These are phyloP conservation scores for Cordyceps pruinosa DNA, from an alignment of 2,329 filamentous ascomycete genomes.

Conservation along the genomic window DNA sequence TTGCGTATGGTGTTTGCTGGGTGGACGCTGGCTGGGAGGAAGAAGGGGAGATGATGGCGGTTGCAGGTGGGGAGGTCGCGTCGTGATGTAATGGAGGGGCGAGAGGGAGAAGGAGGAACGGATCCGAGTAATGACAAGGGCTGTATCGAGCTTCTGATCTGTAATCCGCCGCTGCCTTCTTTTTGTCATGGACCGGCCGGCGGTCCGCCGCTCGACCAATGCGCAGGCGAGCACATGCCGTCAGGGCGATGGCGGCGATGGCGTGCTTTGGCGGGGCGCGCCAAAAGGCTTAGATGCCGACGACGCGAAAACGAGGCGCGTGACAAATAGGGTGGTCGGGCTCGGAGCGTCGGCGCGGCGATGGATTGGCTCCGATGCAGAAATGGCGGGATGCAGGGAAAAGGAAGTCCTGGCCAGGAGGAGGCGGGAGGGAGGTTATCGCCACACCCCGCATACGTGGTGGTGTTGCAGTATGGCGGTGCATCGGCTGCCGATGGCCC, in stretches of 20 bases:
- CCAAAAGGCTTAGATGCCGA: neutral
- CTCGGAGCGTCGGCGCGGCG: no score
- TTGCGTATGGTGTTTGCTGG: neutral
- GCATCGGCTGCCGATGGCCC: no score
- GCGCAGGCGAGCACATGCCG: neutral
- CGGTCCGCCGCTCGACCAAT: neutral
- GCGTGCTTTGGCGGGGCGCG: conserved; percentile 11
- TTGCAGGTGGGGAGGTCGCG: neutral
- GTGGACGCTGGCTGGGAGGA: neutral
- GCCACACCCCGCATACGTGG: no score
- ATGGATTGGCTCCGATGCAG: no score
- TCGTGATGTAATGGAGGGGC: neutral
- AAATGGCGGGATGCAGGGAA: no score
- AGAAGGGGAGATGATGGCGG: neutral
- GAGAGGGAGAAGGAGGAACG: neutral
- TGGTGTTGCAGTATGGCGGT: no score
- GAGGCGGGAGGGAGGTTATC: no score
- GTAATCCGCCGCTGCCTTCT: neutral
- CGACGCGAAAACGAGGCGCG: neutral
- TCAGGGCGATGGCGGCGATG: neutral
- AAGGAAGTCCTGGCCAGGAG: no score
- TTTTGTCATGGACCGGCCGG: neutral
- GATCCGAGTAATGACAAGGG: neutral
- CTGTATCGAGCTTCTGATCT: neutral
- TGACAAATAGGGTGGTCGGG: no score